Percentiles rank a stretch among this genome's conserved stretches.
Conservation (phyloP, 768 basidiomycete genomes). For the Leccinum fibrillosum region DNA sequence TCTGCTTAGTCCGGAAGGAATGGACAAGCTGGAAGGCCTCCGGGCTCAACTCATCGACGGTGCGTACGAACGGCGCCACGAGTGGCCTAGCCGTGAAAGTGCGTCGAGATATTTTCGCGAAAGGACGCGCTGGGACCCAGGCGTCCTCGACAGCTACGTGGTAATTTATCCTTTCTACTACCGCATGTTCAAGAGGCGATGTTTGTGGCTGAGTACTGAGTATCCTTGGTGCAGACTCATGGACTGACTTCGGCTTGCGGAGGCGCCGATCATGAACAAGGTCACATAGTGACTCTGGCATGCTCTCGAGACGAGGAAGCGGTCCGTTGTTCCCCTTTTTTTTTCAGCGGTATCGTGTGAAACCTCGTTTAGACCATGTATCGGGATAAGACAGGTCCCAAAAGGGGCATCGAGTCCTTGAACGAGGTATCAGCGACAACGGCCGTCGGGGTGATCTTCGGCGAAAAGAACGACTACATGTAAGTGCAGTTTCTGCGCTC, state of each 20-base stretch:
- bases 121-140: slow-evolving; percentile 48
- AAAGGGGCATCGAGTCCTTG: slow-evolving; percentile 49
- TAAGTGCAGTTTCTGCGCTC: slow-evolving; percentile 21
- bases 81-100: slow-evolving; percentile 47
- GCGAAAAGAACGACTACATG: slow-evolving; percentile 52
- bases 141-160: slow-evolving; percentile 50
- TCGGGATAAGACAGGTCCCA: slow-evolving; percentile 51
- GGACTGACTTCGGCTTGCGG: slow-evolving; percentile 40
- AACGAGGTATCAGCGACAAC: slow-evolving; percentile 36
- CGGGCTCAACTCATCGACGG: slow-evolving; percentile 40
- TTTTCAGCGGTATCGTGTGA: not conserved
- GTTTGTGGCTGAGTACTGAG: not conserved
- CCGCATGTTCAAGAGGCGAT: not conserved
- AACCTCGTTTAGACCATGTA: slow-evolving; percentile 54
- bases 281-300: slow-evolving; percentile 44
- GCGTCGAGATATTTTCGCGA: slow-evolving; percentile 38
- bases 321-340: slow-evolving; percentile 34
- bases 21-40: slow-evolving; percentile 40
- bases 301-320: slow-evolving; percentile 64
- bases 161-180: slow-evolving; percentile 34
- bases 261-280: slow-evolving; percentile 24
- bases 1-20: slow-evolving; percentile 52
- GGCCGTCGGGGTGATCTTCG: slow-evolving; percentile 55
- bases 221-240: slow-evolving; percentile 35
- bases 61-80: slow-evolving; percentile 49